Evolutionary conservation across 1,139 yeast genomes (phyloP).

Genomic region (Yamadazyma sp.): DNA sequence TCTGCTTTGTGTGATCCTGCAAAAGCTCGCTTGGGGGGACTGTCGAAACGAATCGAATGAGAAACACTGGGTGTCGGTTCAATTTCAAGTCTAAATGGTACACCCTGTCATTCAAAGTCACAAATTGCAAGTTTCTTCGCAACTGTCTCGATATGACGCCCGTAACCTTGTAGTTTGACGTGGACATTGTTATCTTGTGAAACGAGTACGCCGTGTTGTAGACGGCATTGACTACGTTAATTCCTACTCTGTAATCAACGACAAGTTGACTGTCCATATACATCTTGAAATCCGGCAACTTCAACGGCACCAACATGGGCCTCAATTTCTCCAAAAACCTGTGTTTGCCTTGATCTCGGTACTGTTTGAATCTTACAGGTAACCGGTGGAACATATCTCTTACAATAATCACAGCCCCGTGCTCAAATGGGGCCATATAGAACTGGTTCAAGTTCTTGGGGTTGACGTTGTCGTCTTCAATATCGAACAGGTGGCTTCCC

Average conservation of each 20-base stretch:
- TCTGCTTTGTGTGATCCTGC: conserved; percentile 42
- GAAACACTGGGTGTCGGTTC: conserved; percentile 33
- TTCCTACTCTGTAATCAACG: not conserved
- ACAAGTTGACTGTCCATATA: conserved; percentile 10
- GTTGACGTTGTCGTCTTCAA: conserved; percentile 9
- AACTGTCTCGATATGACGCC: conserved; percentile 32
- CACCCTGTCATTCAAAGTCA: conserved; percentile 45
- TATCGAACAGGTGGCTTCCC: conserved; percentile 3
- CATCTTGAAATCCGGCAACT: conserved; percentile 6
- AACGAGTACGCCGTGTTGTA: conserved; percentile 11
- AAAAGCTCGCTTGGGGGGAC: conserved; percentile 32
- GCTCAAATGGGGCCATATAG: conserved; percentile 4
- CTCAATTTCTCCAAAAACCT: conserved; percentile 33
- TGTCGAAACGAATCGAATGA: conserved; percentile 35
- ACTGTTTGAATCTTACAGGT: conserved; percentile 55
- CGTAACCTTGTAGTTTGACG: conserved; percentile 22
- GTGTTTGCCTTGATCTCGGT: conserved; percentile 21
- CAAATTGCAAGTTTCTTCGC: conserved; percentile 40
- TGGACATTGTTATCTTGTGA: conserved; percentile 21
- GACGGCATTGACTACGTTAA: conserved; percentile 7
- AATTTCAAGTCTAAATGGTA: conserved; percentile 17
- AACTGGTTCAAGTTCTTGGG: conserved; percentile 9
- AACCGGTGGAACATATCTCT: conserved; percentile 49
- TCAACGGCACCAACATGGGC: conserved; percentile 5
- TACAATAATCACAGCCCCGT: conserved; percentile 55